Conservation (phyloP, 1,139 yeast species). For the Pichia sp. region DNA sequence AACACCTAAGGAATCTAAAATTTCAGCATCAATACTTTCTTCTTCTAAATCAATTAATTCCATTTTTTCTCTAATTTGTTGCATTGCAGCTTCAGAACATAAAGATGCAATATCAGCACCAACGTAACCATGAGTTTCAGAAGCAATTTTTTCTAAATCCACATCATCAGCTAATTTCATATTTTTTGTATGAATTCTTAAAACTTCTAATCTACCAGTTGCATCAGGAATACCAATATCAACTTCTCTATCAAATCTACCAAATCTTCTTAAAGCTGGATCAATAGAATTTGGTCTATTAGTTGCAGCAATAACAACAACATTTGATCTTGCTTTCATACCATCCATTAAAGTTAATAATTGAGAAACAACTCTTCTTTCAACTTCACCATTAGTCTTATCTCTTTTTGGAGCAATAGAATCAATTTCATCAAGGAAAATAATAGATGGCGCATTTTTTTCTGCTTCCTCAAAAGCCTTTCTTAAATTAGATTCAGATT, state of each 20-base stretch:
- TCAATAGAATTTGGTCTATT: slow-evolving; percentile 98
- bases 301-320: slow-evolving; percentile 92
- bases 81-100: slow-evolving; percentile 99
- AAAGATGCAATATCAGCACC: slow-evolving; percentile 93
- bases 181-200: slow-evolving; percentile 91
- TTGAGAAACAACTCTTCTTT: slow-evolving; percentile 97
- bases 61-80: slow-evolving; percentile 98
- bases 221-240: slow-evolving; percentile 99
- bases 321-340: slow-evolving; percentile 97
- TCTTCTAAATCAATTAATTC: slow-evolving; percentile 95
- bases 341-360: slow-evolving; percentile 97
- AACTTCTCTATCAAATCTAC: slow-evolving; percentile 98
- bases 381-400: slow-evolving; percentile 98
- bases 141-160: slow-evolving; percentile 85
- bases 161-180: slow-evolving; percentile 96
- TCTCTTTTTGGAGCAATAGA: slow-evolving; percentile 99
- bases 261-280: slow-evolving; percentile 97
- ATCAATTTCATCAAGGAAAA: slow-evolving; percentile 97
- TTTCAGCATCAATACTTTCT: slow-evolving; percentile 97
- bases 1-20: slow-evolving; percentile 92
- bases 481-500: slow-evolving; percentile 93
- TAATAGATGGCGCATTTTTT: slow-evolving; percentile 95
- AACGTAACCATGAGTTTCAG: slow-evolving; percentile 95
- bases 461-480: slow-evolving; percentile 99
- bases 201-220: slow-evolving; percentile 93